Conservation (phyloP, 1,284 basidiomycete species). For the Leccinum variabile region DNA sequence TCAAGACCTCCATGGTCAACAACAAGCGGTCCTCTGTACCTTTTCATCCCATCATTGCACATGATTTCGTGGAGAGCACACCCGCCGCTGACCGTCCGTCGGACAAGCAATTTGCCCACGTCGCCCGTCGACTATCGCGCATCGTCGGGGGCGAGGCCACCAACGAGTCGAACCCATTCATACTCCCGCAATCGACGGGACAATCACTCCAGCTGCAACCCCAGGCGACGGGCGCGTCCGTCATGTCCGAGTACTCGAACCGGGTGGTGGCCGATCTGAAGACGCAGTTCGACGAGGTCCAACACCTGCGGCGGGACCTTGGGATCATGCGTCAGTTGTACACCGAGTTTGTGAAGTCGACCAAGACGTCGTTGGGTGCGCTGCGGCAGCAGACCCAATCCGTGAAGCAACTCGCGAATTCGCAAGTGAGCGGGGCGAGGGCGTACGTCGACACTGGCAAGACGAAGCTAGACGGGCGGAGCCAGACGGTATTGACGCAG, state of each 20-base stretch:
- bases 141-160: constrained; percentile 47
- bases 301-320: constrained; percentile 89
- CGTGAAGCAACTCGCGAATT: constrained; percentile 83
- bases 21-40: constrained; percentile 47
- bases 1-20: constrained; percentile 65
- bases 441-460: constrained; percentile 92
- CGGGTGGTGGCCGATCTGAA: constrained; percentile 82
- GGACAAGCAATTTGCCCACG: constrained; percentile 68
- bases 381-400: constrained; percentile 83
- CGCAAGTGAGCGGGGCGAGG: constrained; percentile 83
- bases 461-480: constrained; percentile 82
- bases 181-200: constrained; percentile 64
- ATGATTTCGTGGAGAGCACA: constrained; percentile 60
- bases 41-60: constrained; percentile 45
- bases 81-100: constrained; percentile 62
- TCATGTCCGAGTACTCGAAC: constrained; percentile 67
- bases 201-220: constrained; percentile 66
- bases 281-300: constrained; percentile 92
- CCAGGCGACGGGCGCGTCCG: constrained; percentile 72
- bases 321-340: constrained; percentile 94
- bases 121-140: constrained; percentile 69
- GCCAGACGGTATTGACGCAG: constrained; percentile 88
- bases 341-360: constrained; percentile 87
- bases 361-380: constrained; percentile 79
- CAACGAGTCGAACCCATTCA: constrained; percentile 36